These are phyloP conservation scores for Bassia scoparia DNA, from an alignment of 148 eudicot species.

Conservation along the genomic window DNA sequence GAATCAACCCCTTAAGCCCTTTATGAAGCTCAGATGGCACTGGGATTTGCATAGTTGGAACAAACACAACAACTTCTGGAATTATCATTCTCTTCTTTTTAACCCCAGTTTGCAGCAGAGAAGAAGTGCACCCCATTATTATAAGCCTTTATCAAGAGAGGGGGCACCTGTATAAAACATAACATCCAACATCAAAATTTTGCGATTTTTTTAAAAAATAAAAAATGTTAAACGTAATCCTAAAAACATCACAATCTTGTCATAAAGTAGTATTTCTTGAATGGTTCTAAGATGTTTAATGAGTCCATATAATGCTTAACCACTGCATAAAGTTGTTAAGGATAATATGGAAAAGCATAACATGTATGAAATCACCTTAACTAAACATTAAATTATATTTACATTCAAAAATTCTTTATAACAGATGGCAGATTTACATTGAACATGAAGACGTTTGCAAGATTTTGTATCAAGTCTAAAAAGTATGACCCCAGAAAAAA, in stretches of 20 bases:
- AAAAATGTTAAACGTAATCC: neutral
- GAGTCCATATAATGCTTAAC: neutral
- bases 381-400: neutral
- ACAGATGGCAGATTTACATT: slow-evolving; percentile 31
- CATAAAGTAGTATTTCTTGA: slow-evolving; percentile 17
- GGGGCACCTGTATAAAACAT: slow-evolving; percentile 30
- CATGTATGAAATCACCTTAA: slow-evolving; percentile 1
- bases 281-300: slow-evolving; percentile 12
- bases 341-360: neutral
- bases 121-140: slow-evolving; percentile 81
- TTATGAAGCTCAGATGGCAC: slow-evolving; percentile 47
- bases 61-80: slow-evolving; percentile 55
- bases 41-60: slow-evolving; percentile 63
- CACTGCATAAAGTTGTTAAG: neutral
- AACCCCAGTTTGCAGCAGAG: slow-evolving; percentile 34
- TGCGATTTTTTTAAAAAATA: neutral
- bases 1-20: slow-evolving; percentile 60
- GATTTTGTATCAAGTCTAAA: neutral
- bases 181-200: slow-evolving; percentile 22
- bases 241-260: slow-evolving; percentile 18
- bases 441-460: slow-evolving; percentile 19
- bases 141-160: slow-evolving; percentile 23
- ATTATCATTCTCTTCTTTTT: slow-evolving; percentile 48
- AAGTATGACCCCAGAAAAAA: neutral
- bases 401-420: slow-evolving; percentile 5